A percentile compares a stretch with the other conserved stretches of the same genome.
Evolutionary conservation across 371 early-diverging fungal genomes (phyloP).

Genomic region (Mortierella sp.): DNA sequence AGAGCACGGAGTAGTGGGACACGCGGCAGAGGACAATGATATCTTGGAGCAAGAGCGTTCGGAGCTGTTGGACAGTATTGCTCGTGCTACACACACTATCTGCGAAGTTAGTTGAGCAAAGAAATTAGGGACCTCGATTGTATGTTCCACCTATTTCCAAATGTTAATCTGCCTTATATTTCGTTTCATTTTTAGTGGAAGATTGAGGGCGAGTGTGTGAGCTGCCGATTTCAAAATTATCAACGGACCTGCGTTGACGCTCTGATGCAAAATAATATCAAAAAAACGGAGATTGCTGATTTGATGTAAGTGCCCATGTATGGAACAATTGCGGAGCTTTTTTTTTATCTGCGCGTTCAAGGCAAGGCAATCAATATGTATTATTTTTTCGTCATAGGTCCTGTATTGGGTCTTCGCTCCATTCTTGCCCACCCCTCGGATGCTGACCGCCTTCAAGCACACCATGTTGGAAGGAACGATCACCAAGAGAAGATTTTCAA

Average conservation of each 20-base stretch:
- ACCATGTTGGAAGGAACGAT: constrained; percentile 3
- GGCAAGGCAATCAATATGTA: constrained; percentile 14
- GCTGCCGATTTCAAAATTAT: constrained; percentile 11
- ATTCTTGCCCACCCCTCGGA: constrained; percentile 12
- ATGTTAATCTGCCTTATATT: constrained; percentile 6
- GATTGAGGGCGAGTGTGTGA: constrained; percentile 8
- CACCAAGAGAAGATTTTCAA: neutral
- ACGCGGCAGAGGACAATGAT: too few species aligned
- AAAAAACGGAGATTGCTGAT: constrained; percentile 17
- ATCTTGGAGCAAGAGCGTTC: too few species aligned
- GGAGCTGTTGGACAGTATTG: too few species aligned
- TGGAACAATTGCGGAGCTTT: constrained; percentile 9
- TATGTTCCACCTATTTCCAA: constrained; percentile 7
- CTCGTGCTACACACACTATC: neutral
- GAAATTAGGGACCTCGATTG: constrained; percentile 5
- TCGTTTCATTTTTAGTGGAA: constrained; percentile 12
- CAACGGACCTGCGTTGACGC: constrained; percentile 19
- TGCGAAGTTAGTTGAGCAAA: constrained; percentile 8
- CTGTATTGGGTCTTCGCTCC: constrained; percentile 17
- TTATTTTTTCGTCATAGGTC: constrained; percentile 15
- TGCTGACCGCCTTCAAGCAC: constrained; percentile 10
- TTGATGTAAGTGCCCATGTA: constrained; percentile 13
- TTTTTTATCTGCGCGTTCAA: constrained; percentile 13
- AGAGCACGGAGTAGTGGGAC: too few species aligned
- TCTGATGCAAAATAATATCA: constrained; percentile 11